phyloP scores from a whole-genome alignment of 768 basidiomycete species.

The Suillus subluteus region DNA sequence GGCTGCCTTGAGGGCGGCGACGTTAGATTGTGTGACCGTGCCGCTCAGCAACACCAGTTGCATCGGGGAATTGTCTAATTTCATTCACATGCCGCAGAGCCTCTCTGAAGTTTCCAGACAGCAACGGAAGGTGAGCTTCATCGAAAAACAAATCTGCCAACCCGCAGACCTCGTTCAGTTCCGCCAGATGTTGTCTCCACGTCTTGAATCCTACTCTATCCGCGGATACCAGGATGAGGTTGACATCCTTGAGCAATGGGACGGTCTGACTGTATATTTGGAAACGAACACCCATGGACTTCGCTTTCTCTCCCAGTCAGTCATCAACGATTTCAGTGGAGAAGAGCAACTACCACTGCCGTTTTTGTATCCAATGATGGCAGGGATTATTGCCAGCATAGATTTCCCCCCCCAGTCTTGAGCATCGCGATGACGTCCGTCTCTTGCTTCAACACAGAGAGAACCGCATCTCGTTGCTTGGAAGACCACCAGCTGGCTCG shows the following conservation, averaged over 20 bases:
- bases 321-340: conserved; percentile 25
- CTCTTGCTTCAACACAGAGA: conserved; percentile 12
- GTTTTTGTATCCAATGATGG: conserved; percentile 16
- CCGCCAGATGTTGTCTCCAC: conserved; percentile 16
- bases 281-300: conserved; percentile 16
- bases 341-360: conserved; percentile 24
- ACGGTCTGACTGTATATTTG: conserved; percentile 17
- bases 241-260: neutral
- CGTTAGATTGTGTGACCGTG: conserved; percentile 16
- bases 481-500: conserved; percentile 20
- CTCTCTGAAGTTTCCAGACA: conserved; percentile 15
- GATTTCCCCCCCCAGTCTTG: conserved; percentile 33
- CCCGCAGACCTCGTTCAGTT: neutral
- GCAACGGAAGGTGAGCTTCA: conserved; percentile 26
- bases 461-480: conserved; percentile 22
- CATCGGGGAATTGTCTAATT: conserved; percentile 14
- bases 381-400: conserved; percentile 26
- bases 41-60: conserved; percentile 28
- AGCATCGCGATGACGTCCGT: conserved; percentile 28
- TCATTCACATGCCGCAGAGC: conserved; percentile 12
- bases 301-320: conserved; percentile 24
- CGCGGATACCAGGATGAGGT: conserved; percentile 10
- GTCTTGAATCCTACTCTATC: neutral
- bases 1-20: neutral
- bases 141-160: conserved; percentile 26